These are phyloP conservation scores for Pleurotus sapidus DNA, from an alignment of 768 basidiomycete genomes.

Conservation along the genomic window DNA sequence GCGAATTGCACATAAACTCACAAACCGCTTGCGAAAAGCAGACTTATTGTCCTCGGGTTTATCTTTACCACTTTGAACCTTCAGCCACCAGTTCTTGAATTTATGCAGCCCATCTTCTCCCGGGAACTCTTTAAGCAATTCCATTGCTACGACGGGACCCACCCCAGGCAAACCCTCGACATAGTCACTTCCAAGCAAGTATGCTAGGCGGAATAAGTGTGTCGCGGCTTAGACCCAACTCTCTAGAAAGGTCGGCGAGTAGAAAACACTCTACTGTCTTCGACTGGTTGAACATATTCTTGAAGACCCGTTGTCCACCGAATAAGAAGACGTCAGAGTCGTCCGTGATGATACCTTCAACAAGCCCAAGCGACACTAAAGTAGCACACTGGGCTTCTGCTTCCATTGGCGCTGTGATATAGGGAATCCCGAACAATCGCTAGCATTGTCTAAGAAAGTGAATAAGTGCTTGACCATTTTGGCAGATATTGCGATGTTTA, in stretches of 20 bases:
- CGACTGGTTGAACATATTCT: constrained; percentile 99
- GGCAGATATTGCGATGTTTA: constrained; percentile 22
- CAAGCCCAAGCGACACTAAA: constrained; percentile 78
- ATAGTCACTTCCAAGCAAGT: constrained; percentile 95
- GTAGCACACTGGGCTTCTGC: constrained; percentile 98
- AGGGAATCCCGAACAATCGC: constrained; percentile 94
- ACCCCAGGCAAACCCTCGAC: constrained; percentile 89
- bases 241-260: constrained; percentile 75
- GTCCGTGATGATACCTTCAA: constrained; percentile 98
- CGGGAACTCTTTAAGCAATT: constrained; percentile 90
- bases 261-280: constrained; percentile 99
- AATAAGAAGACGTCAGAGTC: constrained; percentile 99
- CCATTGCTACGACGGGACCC: constrained; percentile 96
- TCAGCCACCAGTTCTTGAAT: constrained; percentile 94
- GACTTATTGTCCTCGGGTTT: constrained; percentile 66
- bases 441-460: constrained; percentile 68
- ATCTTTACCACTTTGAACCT: constrained; percentile 90
- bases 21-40: constrained; percentile 82
- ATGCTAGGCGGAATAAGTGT: constrained; percentile 86
- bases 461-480: not conserved
- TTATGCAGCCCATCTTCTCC: constrained; percentile 79
- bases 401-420: constrained; percentile 98
- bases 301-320: constrained; percentile 92
- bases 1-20: constrained; percentile 33
- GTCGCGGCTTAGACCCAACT: constrained; percentile 84